phyloP scores from a whole-genome alignment of 371 early-diverging fungal genomes.

The Dichotomocladium elegans region DNA sequence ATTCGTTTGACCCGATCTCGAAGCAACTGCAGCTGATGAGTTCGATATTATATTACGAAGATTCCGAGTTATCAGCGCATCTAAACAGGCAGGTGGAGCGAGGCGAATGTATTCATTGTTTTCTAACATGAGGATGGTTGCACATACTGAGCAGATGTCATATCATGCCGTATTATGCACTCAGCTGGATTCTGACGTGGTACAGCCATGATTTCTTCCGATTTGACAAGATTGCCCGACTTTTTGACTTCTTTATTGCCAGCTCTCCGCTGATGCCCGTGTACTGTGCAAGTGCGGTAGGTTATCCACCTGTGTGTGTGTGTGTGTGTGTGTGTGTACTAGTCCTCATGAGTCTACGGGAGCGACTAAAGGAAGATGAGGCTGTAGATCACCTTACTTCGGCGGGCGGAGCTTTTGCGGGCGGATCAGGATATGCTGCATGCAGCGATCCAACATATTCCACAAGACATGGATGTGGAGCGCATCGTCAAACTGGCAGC shows the following conservation, averaged over 20 bases:
- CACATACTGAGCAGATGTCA: conserved; percentile 28
- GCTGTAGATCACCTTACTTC: conserved; percentile 47
- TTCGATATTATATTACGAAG: conserved; percentile 44
- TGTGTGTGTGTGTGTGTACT: not conserved
- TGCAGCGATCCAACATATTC: conserved; percentile 55
- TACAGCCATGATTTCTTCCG: conserved; percentile 74
- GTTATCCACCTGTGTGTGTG: not conserved
- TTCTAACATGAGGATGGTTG: too few species aligned
- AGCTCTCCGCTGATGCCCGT: conserved; percentile 73
- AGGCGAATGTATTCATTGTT: not conserved
- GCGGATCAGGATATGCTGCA: conserved; percentile 61
- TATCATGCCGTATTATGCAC: conserved; percentile 75
- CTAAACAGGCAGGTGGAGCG: conserved; percentile 23
- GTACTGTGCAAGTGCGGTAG: conserved; percentile 66
- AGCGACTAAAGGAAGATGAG: too few species aligned
- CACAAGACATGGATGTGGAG: conserved; percentile 54
- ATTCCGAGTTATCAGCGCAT: conserved; percentile 27
- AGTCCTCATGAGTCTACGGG: not conserved
- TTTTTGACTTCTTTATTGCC: conserved; percentile 77
- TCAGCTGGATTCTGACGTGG: conserved; percentile 89
- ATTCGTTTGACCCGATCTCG: conserved; percentile 47
- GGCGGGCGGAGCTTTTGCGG: conserved; percentile 45
- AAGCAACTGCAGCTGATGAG: conserved; percentile 45
- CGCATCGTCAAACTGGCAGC: conserved; percentile 40
- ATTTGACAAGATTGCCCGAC: conserved; percentile 56